phyloP scores from a whole-genome alignment of 2,329 filamentous ascomycete species.

The Trichoderma polysporum region DNA sequence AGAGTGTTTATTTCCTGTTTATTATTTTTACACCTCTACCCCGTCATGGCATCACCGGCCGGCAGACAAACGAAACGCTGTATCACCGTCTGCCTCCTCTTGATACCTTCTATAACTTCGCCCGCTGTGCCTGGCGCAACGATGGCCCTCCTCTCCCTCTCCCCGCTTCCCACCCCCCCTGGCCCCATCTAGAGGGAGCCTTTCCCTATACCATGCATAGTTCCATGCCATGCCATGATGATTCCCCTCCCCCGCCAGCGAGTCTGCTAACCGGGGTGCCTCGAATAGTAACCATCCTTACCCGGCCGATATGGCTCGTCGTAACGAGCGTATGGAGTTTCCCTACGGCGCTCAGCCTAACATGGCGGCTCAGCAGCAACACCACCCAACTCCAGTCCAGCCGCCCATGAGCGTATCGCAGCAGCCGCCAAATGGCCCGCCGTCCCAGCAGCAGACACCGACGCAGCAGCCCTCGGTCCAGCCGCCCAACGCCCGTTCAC shows the following conservation, averaged over 20 bases:
- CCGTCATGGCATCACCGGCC: conserved; percentile 17
- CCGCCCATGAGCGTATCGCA: conserved; percentile 47
- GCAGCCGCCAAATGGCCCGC: conserved; percentile 37
- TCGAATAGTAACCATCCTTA: conserved; percentile 47
- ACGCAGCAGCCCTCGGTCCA: conserved; percentile 41
- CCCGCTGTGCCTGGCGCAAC: conserved; percentile 23
- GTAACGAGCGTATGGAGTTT: conserved; percentile 46
- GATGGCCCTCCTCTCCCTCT: conserved; percentile 19
- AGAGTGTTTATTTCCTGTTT: not conserved
- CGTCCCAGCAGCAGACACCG: conserved; percentile 39
- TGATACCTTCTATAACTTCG: conserved; percentile 26
- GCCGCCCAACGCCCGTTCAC: conserved; percentile 35
- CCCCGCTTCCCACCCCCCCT: conserved; percentile 7
- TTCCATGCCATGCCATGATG: conserved; percentile 30
- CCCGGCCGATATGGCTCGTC: conserved; percentile 51
- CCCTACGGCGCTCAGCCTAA: conserved; percentile 42
- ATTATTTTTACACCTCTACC: conserved; percentile 19
- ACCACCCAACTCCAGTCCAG: conserved; percentile 42
- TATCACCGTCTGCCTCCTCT: conserved; percentile 28
- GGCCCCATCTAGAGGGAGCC: conserved; percentile 20
- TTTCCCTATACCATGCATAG: conserved; percentile 23
- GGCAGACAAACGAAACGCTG: conserved; percentile 25
- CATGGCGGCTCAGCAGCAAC: conserved; percentile 39
- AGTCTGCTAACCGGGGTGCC: conserved; percentile 32
- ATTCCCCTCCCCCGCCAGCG: conserved; percentile 27